phyloP scores from a whole-genome alignment of 441 rosid genomes.

The Brassica balearica region DNA sequence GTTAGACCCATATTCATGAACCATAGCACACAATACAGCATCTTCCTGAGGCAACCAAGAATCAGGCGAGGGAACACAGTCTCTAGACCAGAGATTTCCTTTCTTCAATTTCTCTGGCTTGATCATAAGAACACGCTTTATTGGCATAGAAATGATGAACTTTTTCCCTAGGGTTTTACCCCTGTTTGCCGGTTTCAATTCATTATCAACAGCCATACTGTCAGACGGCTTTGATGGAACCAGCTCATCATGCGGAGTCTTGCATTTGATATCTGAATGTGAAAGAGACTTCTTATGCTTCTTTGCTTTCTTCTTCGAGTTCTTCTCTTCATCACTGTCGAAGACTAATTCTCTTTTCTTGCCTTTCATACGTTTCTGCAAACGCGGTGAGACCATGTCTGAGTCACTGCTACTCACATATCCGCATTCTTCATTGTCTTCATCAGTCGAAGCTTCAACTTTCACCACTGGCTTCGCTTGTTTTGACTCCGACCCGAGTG shows the following conservation, averaged over 20 bases:
- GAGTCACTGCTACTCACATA: slow-evolving; percentile 54
- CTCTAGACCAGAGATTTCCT: slow-evolving; percentile 95
- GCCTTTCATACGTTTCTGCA: slow-evolving; percentile 63
- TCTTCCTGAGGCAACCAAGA: slow-evolving; percentile 98
- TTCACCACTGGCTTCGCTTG: slow-evolving; percentile 62
- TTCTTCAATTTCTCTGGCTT: slow-evolving; percentile 93
- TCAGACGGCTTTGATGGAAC: slow-evolving; percentile 51
- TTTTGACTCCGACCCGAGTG: slow-evolving; percentile 73
- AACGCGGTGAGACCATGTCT: slow-evolving; percentile 57
- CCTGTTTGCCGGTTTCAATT: slow-evolving; percentile 68
- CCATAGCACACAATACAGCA: slow-evolving; percentile 96
- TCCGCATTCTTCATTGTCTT: slow-evolving; percentile 49
- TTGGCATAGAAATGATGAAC: slow-evolving; percentile 81
- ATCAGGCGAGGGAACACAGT: slow-evolving; percentile 94
- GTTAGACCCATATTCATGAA: slow-evolving; percentile 96
- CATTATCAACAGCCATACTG: slow-evolving; percentile 59
- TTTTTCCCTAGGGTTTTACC: slow-evolving; percentile 85
- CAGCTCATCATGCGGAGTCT: slow-evolving; percentile 56
- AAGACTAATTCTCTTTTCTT: slow-evolving; percentile 61
- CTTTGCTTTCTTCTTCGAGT: slow-evolving; percentile 79
- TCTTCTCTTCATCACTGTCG: slow-evolving; percentile 60
- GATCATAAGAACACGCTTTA: slow-evolving; percentile 82
- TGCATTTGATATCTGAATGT: slow-evolving; percentile 55
- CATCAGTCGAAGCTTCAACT: slow-evolving; percentile 69
- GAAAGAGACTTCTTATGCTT: slow-evolving; percentile 62